Evolutionary conservation across 129 eudicot species (phyloP).

Genomic region (Pittosporum tobira): DNA sequence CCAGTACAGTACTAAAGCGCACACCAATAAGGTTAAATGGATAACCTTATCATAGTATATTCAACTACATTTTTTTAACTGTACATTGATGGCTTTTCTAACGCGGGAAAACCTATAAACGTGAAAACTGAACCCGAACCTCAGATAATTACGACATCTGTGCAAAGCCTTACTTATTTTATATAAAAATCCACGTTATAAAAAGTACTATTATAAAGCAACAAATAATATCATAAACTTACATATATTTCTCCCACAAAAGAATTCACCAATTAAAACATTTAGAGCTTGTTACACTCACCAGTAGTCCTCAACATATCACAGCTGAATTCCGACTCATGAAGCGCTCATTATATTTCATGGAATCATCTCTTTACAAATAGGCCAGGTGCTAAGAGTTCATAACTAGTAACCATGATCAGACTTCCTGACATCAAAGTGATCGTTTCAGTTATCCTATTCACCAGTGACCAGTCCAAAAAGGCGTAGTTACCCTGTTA

Average conservation of each 20-base stretch:
- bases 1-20: too few species aligned
- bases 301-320: background rate
- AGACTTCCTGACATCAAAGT: slow-evolving; percentile 1
- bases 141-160: background rate
- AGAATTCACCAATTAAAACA: background rate
- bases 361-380: background rate
- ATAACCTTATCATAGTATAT: too few species aligned
- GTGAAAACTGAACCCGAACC: too few species aligned
- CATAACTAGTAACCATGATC: background rate
- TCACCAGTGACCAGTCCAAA: background rate
- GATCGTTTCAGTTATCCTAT: background rate
- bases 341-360: background rate
- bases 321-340: background rate
- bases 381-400: background rate
- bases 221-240: background rate
- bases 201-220: background rate
- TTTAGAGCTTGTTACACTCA: background rate
- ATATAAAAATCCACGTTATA: background rate
- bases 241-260: background rate
- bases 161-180: background rate
- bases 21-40: too few species aligned
- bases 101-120: too few species aligned
- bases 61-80: too few species aligned
- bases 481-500: too few species aligned
- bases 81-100: background rate